Evolutionary conservation across 1,284 basidiomycete species (phyloP).

Genomic region (Papiliotrema fonsecae): DNA sequence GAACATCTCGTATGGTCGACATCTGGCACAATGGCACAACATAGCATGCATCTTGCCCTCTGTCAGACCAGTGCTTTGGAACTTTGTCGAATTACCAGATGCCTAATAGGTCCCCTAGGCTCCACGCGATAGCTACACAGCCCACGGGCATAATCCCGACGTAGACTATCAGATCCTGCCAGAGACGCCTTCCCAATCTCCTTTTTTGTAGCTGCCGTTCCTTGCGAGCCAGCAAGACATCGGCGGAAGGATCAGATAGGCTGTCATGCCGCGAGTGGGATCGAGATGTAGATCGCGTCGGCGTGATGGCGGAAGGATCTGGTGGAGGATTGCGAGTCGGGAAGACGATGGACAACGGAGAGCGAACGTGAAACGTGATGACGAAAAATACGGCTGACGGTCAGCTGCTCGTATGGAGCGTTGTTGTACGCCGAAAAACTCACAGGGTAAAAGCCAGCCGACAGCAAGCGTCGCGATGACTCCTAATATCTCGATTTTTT

Average conservation of each 20-base stretch:
- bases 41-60: too few species aligned
- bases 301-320: not conserved
- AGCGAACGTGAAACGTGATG: constrained; percentile 49
- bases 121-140: constrained; percentile 37
- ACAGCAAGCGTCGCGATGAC: constrained; percentile 40
- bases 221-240: constrained; percentile 47
- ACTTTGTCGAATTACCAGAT: too few species aligned
- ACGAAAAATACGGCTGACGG: constrained; percentile 48
- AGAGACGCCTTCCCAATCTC: constrained; percentile 43
- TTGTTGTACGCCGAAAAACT: constrained; percentile 6
- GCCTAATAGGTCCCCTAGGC: constrained; percentile 39
- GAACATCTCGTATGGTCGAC: not conserved
- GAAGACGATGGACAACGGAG: constrained; percentile 48
- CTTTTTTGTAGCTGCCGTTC: constrained; percentile 48
- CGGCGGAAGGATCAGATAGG: constrained; percentile 36
- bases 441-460: constrained; percentile 48
- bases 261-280: constrained; percentile 27
- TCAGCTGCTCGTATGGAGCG: not conserved
- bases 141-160: constrained; percentile 47
- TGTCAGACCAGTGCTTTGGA: too few species aligned
- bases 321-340: constrained; percentile 20
- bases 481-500: constrained; percentile 44
- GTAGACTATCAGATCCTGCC: constrained; percentile 50
- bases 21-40: too few species aligned
- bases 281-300: not conserved